These are phyloP conservation scores for Basidiobolus meristosporus DNA, from an alignment of 371 early-diverging fungal genomes.

Conservation along the genomic window DNA sequence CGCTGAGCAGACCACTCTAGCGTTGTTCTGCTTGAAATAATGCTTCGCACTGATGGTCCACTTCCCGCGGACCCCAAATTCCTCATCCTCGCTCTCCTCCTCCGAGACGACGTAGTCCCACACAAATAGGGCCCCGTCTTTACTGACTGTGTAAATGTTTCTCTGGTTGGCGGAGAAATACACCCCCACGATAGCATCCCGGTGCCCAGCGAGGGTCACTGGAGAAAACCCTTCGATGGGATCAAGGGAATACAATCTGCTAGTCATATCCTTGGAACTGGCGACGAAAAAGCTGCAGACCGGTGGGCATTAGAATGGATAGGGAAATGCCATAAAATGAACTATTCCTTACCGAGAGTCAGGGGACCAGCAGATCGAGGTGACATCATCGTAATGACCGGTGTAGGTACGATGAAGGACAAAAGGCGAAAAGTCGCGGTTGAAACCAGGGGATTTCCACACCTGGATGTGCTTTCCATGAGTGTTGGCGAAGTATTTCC, in stretches of 20 bases:
- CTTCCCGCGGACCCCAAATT: slow-evolving; percentile 10
- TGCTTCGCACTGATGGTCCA: slow-evolving; percentile 51
- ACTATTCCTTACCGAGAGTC: slow-evolving; percentile 36
- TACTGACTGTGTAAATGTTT: slow-evolving; percentile 68
- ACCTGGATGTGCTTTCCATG: slow-evolving; percentile 67
- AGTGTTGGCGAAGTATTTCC: slow-evolving; percentile 66
- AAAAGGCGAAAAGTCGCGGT: slow-evolving; percentile 82
- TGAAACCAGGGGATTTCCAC: slow-evolving; percentile 87
- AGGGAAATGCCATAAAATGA: not conserved
- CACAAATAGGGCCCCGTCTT: slow-evolving; percentile 77
- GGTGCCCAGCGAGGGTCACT: slow-evolving; percentile 67
- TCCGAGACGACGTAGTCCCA: slow-evolving; percentile 34
- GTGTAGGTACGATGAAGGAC: slow-evolving; percentile 51
- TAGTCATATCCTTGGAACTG: slow-evolving; percentile 80
- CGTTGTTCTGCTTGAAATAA: slow-evolving; percentile 44
- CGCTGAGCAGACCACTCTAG: slow-evolving; percentile 60
- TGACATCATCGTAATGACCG: slow-evolving; percentile 82
- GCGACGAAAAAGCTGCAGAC: slow-evolving; percentile 46
- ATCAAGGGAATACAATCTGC: slow-evolving; percentile 54
- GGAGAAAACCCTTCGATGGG: slow-evolving; percentile 39
- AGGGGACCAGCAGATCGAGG: slow-evolving; percentile 66
- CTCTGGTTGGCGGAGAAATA: slow-evolving; percentile 74
- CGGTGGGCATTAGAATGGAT: not conserved
- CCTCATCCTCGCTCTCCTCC: slow-evolving; percentile 23
- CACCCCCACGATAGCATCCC: slow-evolving; percentile 68